Base-by-base conservation (phyloP, 495 filamentous ascomycete genomes). In the Penicillium simplicissimum region DNA sequence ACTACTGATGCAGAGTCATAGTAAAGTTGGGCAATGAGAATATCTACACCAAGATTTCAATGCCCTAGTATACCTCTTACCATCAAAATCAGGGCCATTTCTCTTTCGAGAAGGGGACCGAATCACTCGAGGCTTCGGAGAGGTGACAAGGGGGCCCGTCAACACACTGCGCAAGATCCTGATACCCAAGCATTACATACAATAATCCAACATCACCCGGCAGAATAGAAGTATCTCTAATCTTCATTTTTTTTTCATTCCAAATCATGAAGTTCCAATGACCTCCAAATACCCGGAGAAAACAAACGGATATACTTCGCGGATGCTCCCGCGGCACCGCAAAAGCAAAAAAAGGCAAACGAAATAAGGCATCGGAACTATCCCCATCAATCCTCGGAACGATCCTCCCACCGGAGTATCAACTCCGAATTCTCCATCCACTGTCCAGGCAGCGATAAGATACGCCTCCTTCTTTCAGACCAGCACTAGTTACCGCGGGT, bases 281-380 rank as follows among this genome's bases (percentile, higher is more conserved):
- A 9, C 42, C 8, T 45, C 17, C 42, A 17, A 21, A 23, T 11
- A 11, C 4, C 19, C 14, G 2, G 8, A 0, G 13, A n/a, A n/a
- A 7, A 23, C 23, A 31, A 9, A 14, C 45, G 11, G 25, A 8
- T 7, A 21, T 31, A 31, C 8, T 15, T 1, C 7, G 28, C 14
- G 25, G 25, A 31, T 31, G 4, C 2, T 31, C 28, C 25, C 13
- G 3, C 17, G 21, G 17, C 42, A 45, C 42, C 17, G 19, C 45
- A 49, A 31, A 49, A 49, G 42, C 42, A 45, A 45, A 49, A 49
- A 23, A 25, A 49, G 45, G 45, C 45, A 49, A 28, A 49, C 23
- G 25, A 9, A 49, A 49, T n/a, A 49, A 31, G 21, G 45, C 45
- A 31, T 49, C 45, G 45, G 43, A 31, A 49, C 11, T n/a, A 49